These are phyloP conservation scores for Anethum foeniculum DNA, from an alignment of 140 eudicot species.

Conservation along the genomic window DNA sequence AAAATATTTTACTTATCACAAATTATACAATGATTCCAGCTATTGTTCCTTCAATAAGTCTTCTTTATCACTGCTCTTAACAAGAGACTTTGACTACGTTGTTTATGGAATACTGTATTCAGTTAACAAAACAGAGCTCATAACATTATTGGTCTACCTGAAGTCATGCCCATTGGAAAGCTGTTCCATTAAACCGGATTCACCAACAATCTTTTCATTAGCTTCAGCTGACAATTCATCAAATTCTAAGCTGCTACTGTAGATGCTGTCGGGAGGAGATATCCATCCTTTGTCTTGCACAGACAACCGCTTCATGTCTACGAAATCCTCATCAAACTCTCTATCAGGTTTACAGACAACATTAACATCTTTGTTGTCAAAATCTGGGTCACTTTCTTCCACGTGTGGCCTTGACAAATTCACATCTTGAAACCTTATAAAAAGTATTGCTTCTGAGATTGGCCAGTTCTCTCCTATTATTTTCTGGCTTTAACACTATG, in stretches of 20 bases:
- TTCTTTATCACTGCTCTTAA: constrained; percentile 22
- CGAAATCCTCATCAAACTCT: constrained; percentile 34
- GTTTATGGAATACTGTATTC: constrained; percentile 15
- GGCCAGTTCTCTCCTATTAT: too few species aligned
- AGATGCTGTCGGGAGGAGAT: constrained; percentile 82
- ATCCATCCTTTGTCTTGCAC: constrained; percentile 83
- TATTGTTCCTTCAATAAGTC: constrained; percentile 18
- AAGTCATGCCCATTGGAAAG: constrained; percentile 25
- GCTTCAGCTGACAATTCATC: constrained; percentile 48
- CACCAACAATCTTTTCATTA: constrained; percentile 38
- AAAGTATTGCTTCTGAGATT: too few species aligned
- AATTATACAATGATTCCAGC: neutral
- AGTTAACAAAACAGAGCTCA: constrained; percentile 17
- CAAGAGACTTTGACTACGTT: constrained; percentile 28
- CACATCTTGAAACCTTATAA: constrained; percentile 49
- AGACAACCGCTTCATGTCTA: constrained; percentile 25
- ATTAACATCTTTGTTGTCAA: constrained; percentile 39
- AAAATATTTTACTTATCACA: too few species aligned
- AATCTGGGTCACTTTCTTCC: constrained; percentile 35
- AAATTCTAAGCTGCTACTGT: constrained; percentile 55
- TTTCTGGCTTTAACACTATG: too few species aligned
- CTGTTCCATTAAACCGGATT: constrained; percentile 34
- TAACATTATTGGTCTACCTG: constrained; percentile 29
- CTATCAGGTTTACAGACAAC: constrained; percentile 32
- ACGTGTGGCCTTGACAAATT: constrained; percentile 39